Evolutionary conservation across 208 protist species (phyloP).

Genomic region (Trypanosoma cruzi): DNA sequence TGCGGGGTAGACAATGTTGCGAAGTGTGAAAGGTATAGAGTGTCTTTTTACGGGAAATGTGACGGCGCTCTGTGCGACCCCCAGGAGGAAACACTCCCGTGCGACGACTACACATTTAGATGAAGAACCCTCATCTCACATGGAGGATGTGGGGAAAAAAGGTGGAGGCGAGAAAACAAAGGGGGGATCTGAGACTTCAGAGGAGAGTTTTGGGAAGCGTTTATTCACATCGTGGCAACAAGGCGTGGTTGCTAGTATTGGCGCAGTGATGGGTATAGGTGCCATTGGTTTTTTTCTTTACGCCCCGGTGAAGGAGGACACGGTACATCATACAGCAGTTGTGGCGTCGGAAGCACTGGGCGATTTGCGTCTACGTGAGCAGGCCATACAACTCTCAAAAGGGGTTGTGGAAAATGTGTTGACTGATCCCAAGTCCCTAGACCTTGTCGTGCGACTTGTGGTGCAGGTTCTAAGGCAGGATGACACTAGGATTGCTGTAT

Average conservation of each 20-base stretch:
- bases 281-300: constrained; percentile 82
- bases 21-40: background rate
- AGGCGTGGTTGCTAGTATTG: constrained; percentile 83
- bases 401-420: constrained; percentile 80
- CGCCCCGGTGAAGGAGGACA: constrained; percentile 86
- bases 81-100: background rate
- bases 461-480: constrained; percentile 63
- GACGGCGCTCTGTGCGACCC: background rate
- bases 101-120: background rate
- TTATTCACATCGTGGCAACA: constrained; percentile 88
- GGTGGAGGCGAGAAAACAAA: background rate
- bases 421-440: constrained; percentile 63
- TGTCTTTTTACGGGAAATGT: background rate
- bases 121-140: background rate
- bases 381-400: constrained; percentile 81
- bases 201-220: constrained; percentile 29
- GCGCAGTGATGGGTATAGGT: constrained; percentile 84
- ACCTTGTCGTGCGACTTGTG: constrained; percentile 67
- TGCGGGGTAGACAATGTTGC: constrained; percentile 9
- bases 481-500: constrained; percentile 81
- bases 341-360: constrained; percentile 85
- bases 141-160: background rate
- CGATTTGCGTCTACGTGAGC: constrained; percentile 58
- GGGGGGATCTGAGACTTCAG: background rate
- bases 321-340: constrained; percentile 87